Evolutionary conservation across 228 moss, liverwort and hornwort genomes (phyloP), one percentile per base, ranked within the genome.

Genomic region (Sphagnum fallax): DNA sequence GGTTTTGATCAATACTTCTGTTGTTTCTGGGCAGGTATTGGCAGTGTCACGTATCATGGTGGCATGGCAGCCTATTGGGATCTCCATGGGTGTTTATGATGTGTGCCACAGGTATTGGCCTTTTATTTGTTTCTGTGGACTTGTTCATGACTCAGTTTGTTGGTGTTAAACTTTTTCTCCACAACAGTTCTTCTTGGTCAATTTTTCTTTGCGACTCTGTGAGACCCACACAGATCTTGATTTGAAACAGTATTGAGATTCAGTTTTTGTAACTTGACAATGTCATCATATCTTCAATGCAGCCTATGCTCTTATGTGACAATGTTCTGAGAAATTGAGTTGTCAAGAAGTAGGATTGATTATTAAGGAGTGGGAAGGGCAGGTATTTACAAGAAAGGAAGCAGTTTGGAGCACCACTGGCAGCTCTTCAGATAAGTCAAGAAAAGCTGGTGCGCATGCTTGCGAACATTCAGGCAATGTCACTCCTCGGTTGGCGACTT

Each of bases 51-150:
- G 97, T 47, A 75, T 97, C 57, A 91, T 97, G 89, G 93, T 91
- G 55, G 93, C 97, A 6, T 97, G 97, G 97, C 97, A 97, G 67
- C 93, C 97, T 57, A 91, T 93, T 77, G 97, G 97, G 69, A 93
- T 97, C 59, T 64, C 87, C 58, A 93, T 97, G 97, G 97, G 97
- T 60, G 93, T 90, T 48, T 93, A 97, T 66, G 97, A 97, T 67
- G 83, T 97, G 51, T 97, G 93, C 79, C 93, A 91, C 73, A 87
- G 97, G 92, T 92, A 77, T 67, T 32, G 32, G 32, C 32, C 32
- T 32, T 32, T 32, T 32, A 12, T 62, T 62, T 62, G 62, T 62
- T 47, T 47, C 16, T 62, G 6, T 62, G 1, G 50, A 50, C 6
- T 18, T 6, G 6, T 10, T 65, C 13, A 47, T 65, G 10, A 5